These are phyloP conservation scores for Berberis vulgaris DNA, from an alignment of 164 flowering plant species.

Conservation along the genomic window DNA sequence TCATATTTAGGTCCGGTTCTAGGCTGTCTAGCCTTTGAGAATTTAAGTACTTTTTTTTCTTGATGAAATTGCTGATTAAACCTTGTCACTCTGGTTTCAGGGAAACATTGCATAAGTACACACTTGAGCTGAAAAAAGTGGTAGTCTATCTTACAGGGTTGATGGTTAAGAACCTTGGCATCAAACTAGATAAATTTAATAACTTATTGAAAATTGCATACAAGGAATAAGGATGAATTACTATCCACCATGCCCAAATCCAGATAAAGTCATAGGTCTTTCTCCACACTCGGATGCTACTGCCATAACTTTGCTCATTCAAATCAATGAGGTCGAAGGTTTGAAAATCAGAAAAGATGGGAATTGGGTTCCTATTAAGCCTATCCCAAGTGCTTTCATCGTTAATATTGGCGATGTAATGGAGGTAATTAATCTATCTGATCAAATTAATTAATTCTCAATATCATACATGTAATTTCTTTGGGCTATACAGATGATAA, in stretches of 20 bases:
- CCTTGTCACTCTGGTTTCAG: not conserved
- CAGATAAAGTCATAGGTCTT: not conserved
- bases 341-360: not conserved
- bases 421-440: not conserved
- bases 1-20: too few relatives aligned
- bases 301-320: not conserved
- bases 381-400: not conserved
- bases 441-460: not conserved
- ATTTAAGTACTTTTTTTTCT: not conserved
- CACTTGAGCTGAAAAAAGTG: not conserved
- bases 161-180: constrained; percentile 1
- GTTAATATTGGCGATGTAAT: not conserved
- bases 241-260: not conserved
- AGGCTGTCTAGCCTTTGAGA: too few relatives aligned
- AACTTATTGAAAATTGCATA: not conserved
- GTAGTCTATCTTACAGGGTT: not conserved
- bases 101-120: not conserved
- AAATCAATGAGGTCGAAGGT: not conserved
- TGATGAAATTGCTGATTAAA: too few relatives aligned
- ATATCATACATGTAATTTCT: too few relatives aligned
- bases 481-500: too few relatives aligned
- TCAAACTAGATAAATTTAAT: not conserved
- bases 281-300: constrained; percentile 2
- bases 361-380: not conserved
- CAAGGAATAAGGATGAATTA: not conserved